Percentiles rank a stretch among this genome's conserved stretches.
Evolutionary conservation across 1,284 basidiomycete species (phyloP).

Genomic region (Trametes hirsuta): DNA sequence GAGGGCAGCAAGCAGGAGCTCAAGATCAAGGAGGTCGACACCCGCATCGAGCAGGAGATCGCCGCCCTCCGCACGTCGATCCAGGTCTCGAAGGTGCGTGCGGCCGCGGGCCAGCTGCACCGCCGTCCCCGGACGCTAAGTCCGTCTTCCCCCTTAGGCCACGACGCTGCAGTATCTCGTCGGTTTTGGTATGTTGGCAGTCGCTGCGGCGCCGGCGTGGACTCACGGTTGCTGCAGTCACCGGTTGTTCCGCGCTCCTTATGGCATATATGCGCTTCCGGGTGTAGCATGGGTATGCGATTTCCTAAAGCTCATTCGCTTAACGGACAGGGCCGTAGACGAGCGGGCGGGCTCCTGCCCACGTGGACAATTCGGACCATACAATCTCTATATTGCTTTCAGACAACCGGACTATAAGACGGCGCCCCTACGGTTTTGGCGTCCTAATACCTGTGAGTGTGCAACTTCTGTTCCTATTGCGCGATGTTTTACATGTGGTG

Average conservation of each 20-base stretch:
- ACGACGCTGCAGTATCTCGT: slow-evolving; percentile 84
- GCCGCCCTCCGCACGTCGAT: slow-evolving; percentile 88
- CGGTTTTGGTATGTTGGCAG: slow-evolving; percentile 67
- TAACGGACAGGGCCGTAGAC: not conserved
- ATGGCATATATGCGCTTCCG: slow-evolving; percentile 85
- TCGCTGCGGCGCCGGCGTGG: not conserved
- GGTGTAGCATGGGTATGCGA: slow-evolving; percentile 28
- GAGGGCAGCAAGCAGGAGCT: slow-evolving; percentile 92
- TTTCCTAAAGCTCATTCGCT: not conserved
- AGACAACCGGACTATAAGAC: slow-evolving; percentile 2
- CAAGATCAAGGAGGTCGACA: slow-evolving; percentile 99
- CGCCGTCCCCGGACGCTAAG: not conserved
- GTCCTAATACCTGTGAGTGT: slow-evolving; percentile 22
- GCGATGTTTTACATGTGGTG: not conserved
- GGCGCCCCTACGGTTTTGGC: not conserved
- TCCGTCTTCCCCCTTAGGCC: slow-evolving; percentile 48
- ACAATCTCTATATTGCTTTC: slow-evolving; percentile 1
- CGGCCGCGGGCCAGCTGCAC: not conserved
- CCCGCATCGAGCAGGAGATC: slow-evolving; percentile 96
- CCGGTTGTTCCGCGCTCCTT: slow-evolving; percentile 84
- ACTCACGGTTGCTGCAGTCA: slow-evolving; percentile 51
- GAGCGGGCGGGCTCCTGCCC: slow-evolving; percentile 10
- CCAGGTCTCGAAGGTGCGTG: slow-evolving; percentile 83
- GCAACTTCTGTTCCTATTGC: not conserved
- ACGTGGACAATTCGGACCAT: not conserved